Conservation (phyloP, 2,329 filamentous ascomycete genomes). For the Ophiosphaerella korrae region DNA sequence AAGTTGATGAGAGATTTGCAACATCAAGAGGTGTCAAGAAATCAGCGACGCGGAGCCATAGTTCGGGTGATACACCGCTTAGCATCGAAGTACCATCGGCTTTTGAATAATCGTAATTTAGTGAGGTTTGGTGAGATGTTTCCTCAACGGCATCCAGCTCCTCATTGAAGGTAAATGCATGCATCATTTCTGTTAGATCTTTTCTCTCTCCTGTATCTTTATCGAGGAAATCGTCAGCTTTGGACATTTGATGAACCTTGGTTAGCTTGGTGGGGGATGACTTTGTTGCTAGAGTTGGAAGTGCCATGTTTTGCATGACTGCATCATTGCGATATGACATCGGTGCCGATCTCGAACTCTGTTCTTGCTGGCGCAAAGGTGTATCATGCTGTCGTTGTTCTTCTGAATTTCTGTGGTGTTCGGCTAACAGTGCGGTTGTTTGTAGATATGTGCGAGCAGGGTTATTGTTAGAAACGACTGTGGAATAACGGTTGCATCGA, state of each 20-base stretch:
- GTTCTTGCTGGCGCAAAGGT: constrained; percentile 23
- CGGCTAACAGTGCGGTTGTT: constrained; percentile 8
- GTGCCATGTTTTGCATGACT: neutral
- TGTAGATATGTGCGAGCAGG: constrained; percentile 5
- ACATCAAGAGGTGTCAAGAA: constrained; percentile 36
- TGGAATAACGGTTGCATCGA: constrained; percentile 27
- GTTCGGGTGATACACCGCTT: constrained; percentile 25
- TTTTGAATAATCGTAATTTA: constrained; percentile 28
- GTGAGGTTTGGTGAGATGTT: constrained; percentile 10
- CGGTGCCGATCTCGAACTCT: constrained; percentile 20
- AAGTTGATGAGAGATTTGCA: constrained; percentile 35
- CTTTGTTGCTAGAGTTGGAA: constrained; percentile 7
- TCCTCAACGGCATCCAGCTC: constrained; percentile 29
- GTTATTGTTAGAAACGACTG: constrained; percentile 5
- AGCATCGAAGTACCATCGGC: constrained; percentile 32
- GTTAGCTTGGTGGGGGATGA: constrained; percentile 24
- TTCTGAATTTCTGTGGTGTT: constrained; percentile 34
- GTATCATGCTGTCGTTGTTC: constrained; percentile 27
- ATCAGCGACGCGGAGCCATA: constrained; percentile 33
- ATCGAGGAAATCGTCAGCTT: constrained; percentile 31
- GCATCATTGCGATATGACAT: constrained; percentile 17
- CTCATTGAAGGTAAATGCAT: constrained; percentile 37
- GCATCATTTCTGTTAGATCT: constrained; percentile 42
- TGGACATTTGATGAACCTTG: constrained; percentile 26
- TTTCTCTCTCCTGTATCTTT: constrained; percentile 40